Conservation (phyloP, 371 early-diverging fungal genomes). For the Neoconidiobolus thromboides region DNA sequence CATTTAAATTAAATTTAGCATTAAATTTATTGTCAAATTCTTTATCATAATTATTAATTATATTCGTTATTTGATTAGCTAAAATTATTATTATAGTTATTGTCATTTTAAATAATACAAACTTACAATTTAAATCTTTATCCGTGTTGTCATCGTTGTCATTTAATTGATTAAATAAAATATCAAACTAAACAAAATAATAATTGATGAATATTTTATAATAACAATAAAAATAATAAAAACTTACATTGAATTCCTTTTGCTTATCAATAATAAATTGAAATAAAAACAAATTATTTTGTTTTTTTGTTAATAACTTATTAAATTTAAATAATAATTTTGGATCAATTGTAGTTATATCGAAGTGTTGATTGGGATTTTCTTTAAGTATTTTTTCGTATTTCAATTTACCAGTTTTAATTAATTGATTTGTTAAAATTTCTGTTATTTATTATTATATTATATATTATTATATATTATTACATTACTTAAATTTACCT, state of each 20-base stretch:
- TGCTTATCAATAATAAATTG: no score
- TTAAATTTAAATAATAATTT: no score
- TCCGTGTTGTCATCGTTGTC: not conserved
- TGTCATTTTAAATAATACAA: not conserved
- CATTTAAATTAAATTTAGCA: slow-evolving; percentile 33
- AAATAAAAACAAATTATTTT: no score
- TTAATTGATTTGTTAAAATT: no score
- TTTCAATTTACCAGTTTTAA: no score
- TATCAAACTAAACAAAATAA: not conserved
- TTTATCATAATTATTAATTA: not conserved
- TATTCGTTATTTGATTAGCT: not conserved
- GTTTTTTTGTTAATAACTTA: no score
- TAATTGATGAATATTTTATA: slow-evolving; percentile 40
- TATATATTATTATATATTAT: no score
- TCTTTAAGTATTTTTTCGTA: no score
- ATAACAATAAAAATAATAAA: slow-evolving; percentile 34
- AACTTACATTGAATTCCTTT: not conserved
- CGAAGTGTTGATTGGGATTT: no score
- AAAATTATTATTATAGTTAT: not conserved
- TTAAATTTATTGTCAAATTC: slow-evolving; percentile 61
- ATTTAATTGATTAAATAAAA: not conserved
- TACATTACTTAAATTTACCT: no score
- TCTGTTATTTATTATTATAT: no score
- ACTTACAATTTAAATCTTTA: not conserved
- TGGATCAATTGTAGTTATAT: no score